These are phyloP conservation scores for Linum trigynum DNA, from an alignment of 345 rosid species.

Conservation along the genomic window DNA sequence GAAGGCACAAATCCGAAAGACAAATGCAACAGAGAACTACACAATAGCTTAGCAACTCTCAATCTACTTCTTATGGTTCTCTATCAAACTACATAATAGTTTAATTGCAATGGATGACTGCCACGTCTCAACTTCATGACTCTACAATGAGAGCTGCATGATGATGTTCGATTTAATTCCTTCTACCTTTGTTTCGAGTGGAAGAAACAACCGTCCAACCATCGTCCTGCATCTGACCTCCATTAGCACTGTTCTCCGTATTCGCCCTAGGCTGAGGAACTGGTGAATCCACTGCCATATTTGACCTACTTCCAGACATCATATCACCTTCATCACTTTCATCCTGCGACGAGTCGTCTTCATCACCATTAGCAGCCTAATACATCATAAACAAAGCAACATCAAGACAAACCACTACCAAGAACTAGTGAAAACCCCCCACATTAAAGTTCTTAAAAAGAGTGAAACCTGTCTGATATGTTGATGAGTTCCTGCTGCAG, in stretches of 20 bases:
- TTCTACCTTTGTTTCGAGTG: constrained; percentile 46
- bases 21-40: background rate
- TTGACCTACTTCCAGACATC: constrained; percentile 27
- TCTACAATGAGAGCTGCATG: background rate
- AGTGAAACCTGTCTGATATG: constrained; percentile 44
- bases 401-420: background rate
- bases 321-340: constrained; percentile 20
- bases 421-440: background rate
- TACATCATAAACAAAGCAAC: background rate
- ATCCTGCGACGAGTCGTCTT: constrained; percentile 31
- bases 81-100: too few relatives aligned
- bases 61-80: too few relatives aligned
- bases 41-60: background rate
- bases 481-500: constrained; percentile 24
- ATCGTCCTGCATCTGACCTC: constrained; percentile 47
- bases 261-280: constrained; percentile 16
- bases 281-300: constrained; percentile 52
- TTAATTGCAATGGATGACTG: background rate
- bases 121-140: background rate
- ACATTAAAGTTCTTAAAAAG: background rate
- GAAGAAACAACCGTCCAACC: constrained; percentile 66
- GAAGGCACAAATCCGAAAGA: too few relatives aligned
- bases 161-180: constrained; percentile 22
- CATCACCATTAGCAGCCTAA: constrained; percentile 27
- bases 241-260: constrained; percentile 14